Evolutionary conservation across 2,329 filamentous ascomycete genomes (phyloP).

Genomic region (Colletotrichum sp.): DNA sequence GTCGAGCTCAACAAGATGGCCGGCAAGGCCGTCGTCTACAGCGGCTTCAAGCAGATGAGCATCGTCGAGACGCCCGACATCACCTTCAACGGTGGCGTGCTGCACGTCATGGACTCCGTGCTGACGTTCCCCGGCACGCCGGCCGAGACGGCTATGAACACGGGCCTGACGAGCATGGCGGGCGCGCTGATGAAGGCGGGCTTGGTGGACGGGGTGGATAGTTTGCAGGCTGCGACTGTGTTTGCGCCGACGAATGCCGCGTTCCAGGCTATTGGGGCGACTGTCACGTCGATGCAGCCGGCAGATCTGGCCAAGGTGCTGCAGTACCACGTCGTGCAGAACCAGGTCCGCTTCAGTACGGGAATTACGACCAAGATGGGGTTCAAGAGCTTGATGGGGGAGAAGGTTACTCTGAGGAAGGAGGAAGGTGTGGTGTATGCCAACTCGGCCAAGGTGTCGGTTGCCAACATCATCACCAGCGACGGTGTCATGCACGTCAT

Average conservation of each 20-base stretch:
- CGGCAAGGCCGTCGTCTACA: slow-evolving; percentile 44
- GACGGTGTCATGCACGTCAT: slow-evolving; percentile 65
- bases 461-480: slow-evolving; percentile 56
- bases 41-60: slow-evolving; percentile 32
- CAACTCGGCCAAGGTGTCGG: slow-evolving; percentile 56
- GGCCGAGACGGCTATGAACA: slow-evolving; percentile 57
- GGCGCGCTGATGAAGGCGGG: slow-evolving; percentile 38
- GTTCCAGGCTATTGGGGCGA: slow-evolving; percentile 60
- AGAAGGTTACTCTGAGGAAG: slow-evolving; percentile 43
- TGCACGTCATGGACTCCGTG: slow-evolving; percentile 58
- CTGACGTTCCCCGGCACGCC: slow-evolving; percentile 48
- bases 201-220: slow-evolving; percentile 45
- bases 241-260: slow-evolving; percentile 68
- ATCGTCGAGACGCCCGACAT: slow-evolving; percentile 48
- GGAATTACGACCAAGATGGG: slow-evolving; percentile 18
- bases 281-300: slow-evolving; percentile 49
- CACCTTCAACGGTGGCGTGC: slow-evolving; percentile 50
- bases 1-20: slow-evolving; percentile 47
- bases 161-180: slow-evolving; percentile 41
- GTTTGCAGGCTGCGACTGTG: slow-evolving; percentile 49
- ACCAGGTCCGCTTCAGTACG: slow-evolving; percentile 41
- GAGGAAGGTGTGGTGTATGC: slow-evolving; percentile 49
- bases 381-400: slow-evolving; percentile 30
- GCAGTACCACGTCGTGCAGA: slow-evolving; percentile 67
- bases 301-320: slow-evolving; percentile 58